phyloP scores from a whole-genome alignment of 768 basidiomycete genomes.

The Pisolithus tinctorius region DNA sequence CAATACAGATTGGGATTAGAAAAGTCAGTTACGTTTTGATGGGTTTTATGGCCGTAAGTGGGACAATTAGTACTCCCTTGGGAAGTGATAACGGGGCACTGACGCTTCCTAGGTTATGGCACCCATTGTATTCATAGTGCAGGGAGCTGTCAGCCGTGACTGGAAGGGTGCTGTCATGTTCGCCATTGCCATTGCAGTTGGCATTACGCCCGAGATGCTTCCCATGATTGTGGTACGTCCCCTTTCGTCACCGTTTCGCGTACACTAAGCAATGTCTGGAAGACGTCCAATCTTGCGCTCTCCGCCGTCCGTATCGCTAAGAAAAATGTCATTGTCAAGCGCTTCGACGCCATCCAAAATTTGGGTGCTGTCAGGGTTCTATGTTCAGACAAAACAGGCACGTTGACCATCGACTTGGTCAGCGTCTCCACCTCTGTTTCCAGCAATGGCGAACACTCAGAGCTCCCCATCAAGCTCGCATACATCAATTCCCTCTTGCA shows the following conservation, averaged over 20 bases:
- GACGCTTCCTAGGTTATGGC: conserved; percentile 20
- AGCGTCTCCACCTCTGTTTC: conserved; percentile 30
- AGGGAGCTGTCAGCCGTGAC: conserved; percentile 26
- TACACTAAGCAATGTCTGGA: conserved; percentile 29
- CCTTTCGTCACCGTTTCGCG: background rate
- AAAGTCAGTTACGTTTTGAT: conserved; percentile 28
- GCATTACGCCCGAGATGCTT: conserved; percentile 28
- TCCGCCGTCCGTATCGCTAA: conserved; percentile 50
- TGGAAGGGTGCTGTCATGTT: conserved; percentile 28
- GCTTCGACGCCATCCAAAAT: conserved; percentile 58
- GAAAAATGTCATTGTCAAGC: conserved; percentile 55
- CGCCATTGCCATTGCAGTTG: conserved; percentile 24
- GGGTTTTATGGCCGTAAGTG: conserved; percentile 24
- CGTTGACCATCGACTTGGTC: conserved; percentile 37
- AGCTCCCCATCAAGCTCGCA: conserved; percentile 21
- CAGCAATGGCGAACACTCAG: conserved; percentile 14
- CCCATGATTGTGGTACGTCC: conserved; percentile 27
- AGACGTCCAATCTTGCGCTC: conserved; percentile 54
- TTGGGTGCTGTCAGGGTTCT: conserved; percentile 47
- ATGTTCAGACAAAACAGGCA: conserved; percentile 66
- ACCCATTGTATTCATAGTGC: conserved; percentile 22
- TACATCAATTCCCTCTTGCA: conserved; percentile 28
- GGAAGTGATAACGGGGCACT: background rate
- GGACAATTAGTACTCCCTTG: background rate
- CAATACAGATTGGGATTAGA: conserved; percentile 28